Base-by-base conservation (phyloP, 768 basidiomycete species). In the Boletus sensibilis region DNA sequence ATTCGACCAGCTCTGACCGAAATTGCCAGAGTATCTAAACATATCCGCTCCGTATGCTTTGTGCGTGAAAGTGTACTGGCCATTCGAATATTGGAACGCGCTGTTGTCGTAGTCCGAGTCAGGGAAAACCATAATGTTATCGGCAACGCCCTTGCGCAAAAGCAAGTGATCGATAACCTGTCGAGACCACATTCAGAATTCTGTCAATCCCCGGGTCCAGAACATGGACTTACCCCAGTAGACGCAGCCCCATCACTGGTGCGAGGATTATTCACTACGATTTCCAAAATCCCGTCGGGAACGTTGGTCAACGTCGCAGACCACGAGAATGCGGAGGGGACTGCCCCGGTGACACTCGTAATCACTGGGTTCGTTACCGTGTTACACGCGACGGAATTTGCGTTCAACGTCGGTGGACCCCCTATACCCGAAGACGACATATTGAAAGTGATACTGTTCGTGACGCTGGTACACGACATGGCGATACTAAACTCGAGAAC, bases 41-140 rank as follows among this genome's bases (percentile, higher is more conserved):
- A 75, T 83, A 59, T 96, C 93, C 18, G 94, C 94, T 45, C 94
- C 94, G 52, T 81, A 80, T 5, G 94, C 94, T 43, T 80, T 82
- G 74, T 97, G 94, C 0, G 83, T 83, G 71, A 93, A 92, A 7
- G 79, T 82, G 70, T 88, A 94, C 58, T 86, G 75, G 52, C 83
- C 86, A 56, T 82, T 74, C 11, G 82, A 78, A 50, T 79, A 75
- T 18, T 78, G 76, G 67, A 90, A 83, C 0, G 85, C 78, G 48
- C 70, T 72, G 20, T 71, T 77, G 69, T 88, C 86, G 68, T 93
- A 95, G 67, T 95, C 92, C 39, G 84, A 81, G 21, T 81, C 78
- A 0, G 92, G 90, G 79, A 89, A 94, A n/a, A 97, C 85, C 78
- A 97, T 86, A 20, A 88, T 80, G 65, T 97, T 96, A 64, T 82